Percentiles rank a stretch among this genome's conserved stretches.
Conservation (phyloP, 176 grass and related monocot genomes). For the Carex parvula region DNA sequence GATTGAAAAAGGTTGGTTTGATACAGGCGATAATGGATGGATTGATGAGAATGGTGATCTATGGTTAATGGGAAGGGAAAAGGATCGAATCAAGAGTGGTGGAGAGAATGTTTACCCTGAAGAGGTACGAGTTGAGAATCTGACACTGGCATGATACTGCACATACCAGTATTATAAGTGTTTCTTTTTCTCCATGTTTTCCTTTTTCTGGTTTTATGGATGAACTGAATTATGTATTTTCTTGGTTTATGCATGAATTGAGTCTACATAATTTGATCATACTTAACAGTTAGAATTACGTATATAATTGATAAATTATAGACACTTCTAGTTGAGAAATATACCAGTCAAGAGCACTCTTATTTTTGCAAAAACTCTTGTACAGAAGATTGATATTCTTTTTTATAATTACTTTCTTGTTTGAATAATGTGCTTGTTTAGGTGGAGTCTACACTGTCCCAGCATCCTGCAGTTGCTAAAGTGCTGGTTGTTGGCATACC, state of each 20-base stretch:
- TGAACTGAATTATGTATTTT: not conserved
- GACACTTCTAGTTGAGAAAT: not conserved
- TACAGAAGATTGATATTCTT: not conserved
- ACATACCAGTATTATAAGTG: not conserved
- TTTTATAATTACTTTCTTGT: not conserved
- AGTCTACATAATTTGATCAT: not conserved
- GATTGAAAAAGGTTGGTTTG: constrained; percentile 58
- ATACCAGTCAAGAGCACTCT: not conserved
- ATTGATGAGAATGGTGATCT: constrained; percentile 47
- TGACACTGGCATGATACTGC: not conserved
- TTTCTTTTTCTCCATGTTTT: not conserved
- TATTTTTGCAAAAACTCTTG: no score
- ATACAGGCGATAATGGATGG: constrained; percentile 83
- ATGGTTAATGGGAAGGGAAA: constrained; percentile 72
- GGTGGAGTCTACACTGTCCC: constrained; percentile 57
- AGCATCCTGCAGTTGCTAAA: constrained; percentile 57
- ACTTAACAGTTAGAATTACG: not conserved
- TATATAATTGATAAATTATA: not conserved
- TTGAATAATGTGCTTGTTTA: constrained; percentile 19
- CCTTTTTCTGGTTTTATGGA: not conserved
- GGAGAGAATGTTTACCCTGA: constrained; percentile 94
- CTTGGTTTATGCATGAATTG: not conserved
- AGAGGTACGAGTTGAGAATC: constrained; percentile 43
- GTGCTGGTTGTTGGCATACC: constrained; percentile 59
- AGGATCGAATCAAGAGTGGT: constrained; percentile 73